Percentiles rank a stretch among this genome's conserved stretches.
These are phyloP conservation scores for Rubroshorea leprosula DNA, from an alignment of 345 rosid species.

Conservation along the genomic window DNA sequence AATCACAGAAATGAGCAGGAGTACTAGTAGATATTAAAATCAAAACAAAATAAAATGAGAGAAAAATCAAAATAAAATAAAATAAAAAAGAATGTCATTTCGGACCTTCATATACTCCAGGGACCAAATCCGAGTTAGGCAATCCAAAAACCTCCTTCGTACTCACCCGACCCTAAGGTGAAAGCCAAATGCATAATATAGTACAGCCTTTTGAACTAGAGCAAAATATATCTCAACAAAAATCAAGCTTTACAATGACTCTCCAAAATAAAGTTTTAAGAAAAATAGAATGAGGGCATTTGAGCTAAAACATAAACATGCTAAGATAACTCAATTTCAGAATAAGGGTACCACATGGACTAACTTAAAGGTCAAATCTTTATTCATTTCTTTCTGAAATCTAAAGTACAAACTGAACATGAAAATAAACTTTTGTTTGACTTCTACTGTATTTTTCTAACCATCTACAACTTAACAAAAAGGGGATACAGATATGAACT, in stretches of 20 bases:
- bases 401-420: neutral
- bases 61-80: neutral
- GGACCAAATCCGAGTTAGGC: conserved; percentile 85
- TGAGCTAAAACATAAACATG: too few relatives aligned
- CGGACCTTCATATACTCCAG: conserved; percentile 91
- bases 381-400: too few relatives aligned
- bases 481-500: neutral
- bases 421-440: neutral
- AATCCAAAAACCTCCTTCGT: conserved; percentile 79
- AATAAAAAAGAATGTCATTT: neutral
- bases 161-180: conserved; percentile 70
- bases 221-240: neutral
- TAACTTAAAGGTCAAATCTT: too few relatives aligned
- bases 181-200: conserved; percentile 8
- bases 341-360: too few relatives aligned
- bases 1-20: neutral
- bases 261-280: too few relatives aligned
- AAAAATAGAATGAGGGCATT: too few relatives aligned
- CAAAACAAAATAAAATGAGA: neutral
- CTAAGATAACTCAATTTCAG: too few relatives aligned
- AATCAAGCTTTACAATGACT: neutral
- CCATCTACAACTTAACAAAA: neutral
- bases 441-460: neutral
- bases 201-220: neutral
- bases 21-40: neutral